Percentiles rank a stretch among this genome's conserved stretches.
Evolutionary conservation across 306 rosid species (phyloP).

Genomic region (Trifolium fragiferum): DNA sequence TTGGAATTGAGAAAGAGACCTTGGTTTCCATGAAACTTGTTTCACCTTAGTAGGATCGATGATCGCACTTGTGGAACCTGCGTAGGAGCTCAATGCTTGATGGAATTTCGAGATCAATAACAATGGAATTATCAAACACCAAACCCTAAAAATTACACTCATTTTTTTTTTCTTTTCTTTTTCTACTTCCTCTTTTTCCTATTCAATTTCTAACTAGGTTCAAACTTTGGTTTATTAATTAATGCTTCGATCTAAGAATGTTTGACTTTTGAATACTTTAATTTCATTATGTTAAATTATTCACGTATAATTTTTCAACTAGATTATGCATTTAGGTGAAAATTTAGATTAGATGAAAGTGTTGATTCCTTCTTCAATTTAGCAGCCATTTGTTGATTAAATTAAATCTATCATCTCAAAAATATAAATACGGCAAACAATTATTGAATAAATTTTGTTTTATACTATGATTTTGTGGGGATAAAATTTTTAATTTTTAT

Average conservation of each 20-base stretch:
- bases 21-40: slow-evolving; percentile 88
- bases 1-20: slow-evolving; percentile 50
- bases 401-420: too few species aligned
- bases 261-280: not conserved
- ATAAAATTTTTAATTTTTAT: too few species aligned
- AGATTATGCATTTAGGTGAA: too few species aligned
- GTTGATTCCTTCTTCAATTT: too few species aligned
- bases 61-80: slow-evolving; percentile 75
- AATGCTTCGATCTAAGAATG: too few species aligned
- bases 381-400: too few species aligned
- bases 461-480: too few species aligned
- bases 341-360: too few species aligned
- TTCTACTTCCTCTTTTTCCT: not conserved
- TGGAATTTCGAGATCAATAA: slow-evolving; percentile 38
- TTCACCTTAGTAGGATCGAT: slow-evolving; percentile 82
- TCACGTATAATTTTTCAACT: not conserved
- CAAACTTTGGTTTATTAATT: not conserved
- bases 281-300: too few species aligned
- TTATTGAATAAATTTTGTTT: too few species aligned
- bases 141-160: slow-evolving; percentile 44
- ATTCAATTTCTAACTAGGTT: not conserved
- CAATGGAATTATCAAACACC: slow-evolving; percentile 38
- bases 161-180: not conserved
- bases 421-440: too few species aligned
- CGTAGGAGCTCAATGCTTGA: slow-evolving; percentile 55